These are phyloP conservation scores for Dactylella cylindrospora DNA, from an alignment of 2,329 filamentous ascomycete species.

Conservation along the genomic window DNA sequence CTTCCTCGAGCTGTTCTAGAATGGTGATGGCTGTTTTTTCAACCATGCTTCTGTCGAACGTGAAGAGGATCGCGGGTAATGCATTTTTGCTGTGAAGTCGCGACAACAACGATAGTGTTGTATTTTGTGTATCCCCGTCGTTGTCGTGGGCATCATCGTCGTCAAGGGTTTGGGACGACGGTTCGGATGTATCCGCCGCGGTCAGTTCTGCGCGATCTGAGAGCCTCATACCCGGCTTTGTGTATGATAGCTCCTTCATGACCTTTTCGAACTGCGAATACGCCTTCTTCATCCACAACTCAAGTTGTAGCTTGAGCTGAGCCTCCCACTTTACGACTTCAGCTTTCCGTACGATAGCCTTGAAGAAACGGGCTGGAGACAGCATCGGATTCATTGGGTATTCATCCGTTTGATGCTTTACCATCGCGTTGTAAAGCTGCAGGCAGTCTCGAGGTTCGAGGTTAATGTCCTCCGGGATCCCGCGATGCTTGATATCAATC, in stretches of 20 bases:
- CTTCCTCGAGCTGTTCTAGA: slow-evolving; percentile 58
- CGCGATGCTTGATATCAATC: slow-evolving; percentile 60
- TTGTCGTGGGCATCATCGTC: slow-evolving; percentile 50
- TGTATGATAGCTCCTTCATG: slow-evolving; percentile 53
- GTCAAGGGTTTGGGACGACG: slow-evolving; percentile 34
- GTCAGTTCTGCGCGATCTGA: slow-evolving; percentile 11
- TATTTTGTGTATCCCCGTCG: slow-evolving; percentile 48
- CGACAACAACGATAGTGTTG: slow-evolving; percentile 61
- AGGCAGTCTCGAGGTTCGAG: slow-evolving; percentile 73
- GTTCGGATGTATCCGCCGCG: slow-evolving; percentile 16
- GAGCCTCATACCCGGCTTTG: slow-evolving; percentile 36
- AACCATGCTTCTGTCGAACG: slow-evolving; percentile 69
- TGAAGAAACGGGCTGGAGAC: slow-evolving; percentile 51
- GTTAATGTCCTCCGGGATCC: slow-evolving; percentile 66
- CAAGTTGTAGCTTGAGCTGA: slow-evolving; percentile 62
- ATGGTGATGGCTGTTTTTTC: slow-evolving; percentile 57
- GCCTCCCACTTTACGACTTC: slow-evolving; percentile 69
- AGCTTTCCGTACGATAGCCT: slow-evolving; percentile 62
- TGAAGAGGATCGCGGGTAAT: slow-evolving; percentile 74
- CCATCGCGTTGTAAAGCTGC: slow-evolving; percentile 66
- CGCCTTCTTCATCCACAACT: slow-evolving; percentile 62
- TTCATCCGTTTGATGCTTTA: slow-evolving; percentile 58
- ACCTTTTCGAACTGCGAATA: slow-evolving; percentile 59
- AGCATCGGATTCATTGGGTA: slow-evolving; percentile 59
- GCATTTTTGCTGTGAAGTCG: slow-evolving; percentile 65